These are phyloP conservation scores for Paramecium sonneborni DNA, from an alignment of 73 alveolate species.

Conservation along the genomic window DNA sequence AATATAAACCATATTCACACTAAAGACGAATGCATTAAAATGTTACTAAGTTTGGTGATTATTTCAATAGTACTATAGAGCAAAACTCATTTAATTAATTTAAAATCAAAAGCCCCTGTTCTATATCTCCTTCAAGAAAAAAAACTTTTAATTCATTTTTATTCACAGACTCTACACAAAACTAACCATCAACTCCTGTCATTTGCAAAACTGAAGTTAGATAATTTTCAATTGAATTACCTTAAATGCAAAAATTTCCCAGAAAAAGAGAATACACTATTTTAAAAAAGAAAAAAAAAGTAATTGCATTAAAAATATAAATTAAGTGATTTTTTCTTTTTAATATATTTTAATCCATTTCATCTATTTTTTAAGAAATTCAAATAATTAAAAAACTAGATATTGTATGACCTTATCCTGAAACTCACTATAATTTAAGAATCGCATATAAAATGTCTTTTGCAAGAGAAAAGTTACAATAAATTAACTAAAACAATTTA, in stretches of 20 bases:
- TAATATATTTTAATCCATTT: not conserved
- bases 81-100: not conserved
- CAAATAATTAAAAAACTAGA: not conserved
- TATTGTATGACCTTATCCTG: not conserved
- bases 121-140: not conserved
- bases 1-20: conserved; percentile 14
- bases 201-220: not conserved
- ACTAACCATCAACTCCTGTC: not conserved
- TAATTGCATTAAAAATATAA: not conserved
- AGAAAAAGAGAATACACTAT: not conserved
- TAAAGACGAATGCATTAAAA: not conserved
- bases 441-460: too few species aligned
- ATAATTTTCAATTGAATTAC: not conserved
- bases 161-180: not conserved
- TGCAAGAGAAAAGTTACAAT: not conserved
- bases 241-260: not conserved
- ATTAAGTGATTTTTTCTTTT: not conserved
- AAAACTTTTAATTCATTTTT: not conserved
- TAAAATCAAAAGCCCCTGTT: not conserved
- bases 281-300: not conserved
- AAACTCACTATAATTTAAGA: too few species aligned
- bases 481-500: not conserved
- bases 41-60: not conserved
- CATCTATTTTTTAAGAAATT: not conserved
- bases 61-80: not conserved